Base-by-base conservation (phyloP, 2,329 filamentous ascomycete species). In the Aureobasidium sp. region DNA sequence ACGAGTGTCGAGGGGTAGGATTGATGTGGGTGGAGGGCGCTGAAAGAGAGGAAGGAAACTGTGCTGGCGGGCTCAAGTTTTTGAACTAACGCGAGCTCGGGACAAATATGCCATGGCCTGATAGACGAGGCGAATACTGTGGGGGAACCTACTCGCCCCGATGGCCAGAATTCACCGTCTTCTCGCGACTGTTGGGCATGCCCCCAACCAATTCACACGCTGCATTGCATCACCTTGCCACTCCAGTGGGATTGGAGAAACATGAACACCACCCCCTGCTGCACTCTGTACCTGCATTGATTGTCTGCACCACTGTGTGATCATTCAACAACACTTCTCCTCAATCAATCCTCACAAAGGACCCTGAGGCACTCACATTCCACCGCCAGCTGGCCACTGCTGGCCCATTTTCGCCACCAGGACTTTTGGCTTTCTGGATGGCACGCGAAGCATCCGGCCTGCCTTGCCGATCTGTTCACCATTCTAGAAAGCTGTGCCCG, bases 1-100 rank as follows among this genome's bases (percentile, higher is more conserved):
- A 60, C 11, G 57, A 60, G 57, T 60, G 57, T 60, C 44, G 57
- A 60, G 57, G 57, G 57, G 57, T 60, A 24, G 27, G 57, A 37
- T 49, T 11, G 57, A 24, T 19, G 35, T 19, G 12, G 39, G 44
- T 37, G 45, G 45, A 60, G 57, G 27, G 57, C 57, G 37, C 57
- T 60, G 57, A 19, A 33, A 33, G 45, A 45, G 57, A 50, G 56
- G 42, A 45, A 60, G 45, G 37, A 42, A 60, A 37, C 31, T 31
- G 45, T 19, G 57, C 57, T 45, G 56, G 44, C 44, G 31, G 9
- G 19, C 29, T 40, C 56, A 59, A 59, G 56, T 60, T 60, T 60
- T 60, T 60, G 57, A 60, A 60, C 35, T 24, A 44, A 42, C 17
- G 52, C 52, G 52, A 56, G 52, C 52, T 56, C 39, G 37, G 52